phyloP scores from a whole-genome alignment of 1,139 yeast species.

The Saccharomycopsis hybrid region DNA sequence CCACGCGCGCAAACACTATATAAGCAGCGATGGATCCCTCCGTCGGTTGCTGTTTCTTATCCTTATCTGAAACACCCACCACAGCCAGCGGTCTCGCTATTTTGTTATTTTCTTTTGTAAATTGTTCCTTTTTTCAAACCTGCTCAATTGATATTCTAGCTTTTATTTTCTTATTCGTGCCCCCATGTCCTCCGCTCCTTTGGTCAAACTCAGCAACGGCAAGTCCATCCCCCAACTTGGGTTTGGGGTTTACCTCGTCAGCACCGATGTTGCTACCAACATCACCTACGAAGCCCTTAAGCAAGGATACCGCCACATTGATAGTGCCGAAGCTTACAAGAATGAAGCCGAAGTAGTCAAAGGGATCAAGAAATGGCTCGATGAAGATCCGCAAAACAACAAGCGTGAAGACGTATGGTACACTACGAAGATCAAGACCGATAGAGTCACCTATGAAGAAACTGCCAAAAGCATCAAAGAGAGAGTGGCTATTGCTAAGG shows the following conservation, averaged over 20 bases:
- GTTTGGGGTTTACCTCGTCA: conserved; percentile 64
- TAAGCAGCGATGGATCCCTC: too few species aligned
- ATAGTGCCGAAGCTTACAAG: conserved; percentile 75
- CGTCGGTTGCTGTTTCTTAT: too few species aligned
- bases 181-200: not conserved
- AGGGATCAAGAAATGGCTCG: conserved; percentile 58
- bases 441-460: conserved; percentile 38
- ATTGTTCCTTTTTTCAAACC: too few species aligned
- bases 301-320: conserved; percentile 67
- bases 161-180: too few species aligned
- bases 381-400: conserved; percentile 41
- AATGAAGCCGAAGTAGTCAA: conserved; percentile 70
- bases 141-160: too few species aligned
- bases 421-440: conserved; percentile 54
- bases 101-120: too few species aligned
- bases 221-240: conserved; percentile 58
- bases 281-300: conserved; percentile 62
- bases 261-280: conserved; percentile 48
- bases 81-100: too few species aligned
- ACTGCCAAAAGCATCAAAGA: conserved; percentile 38
- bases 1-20: too few species aligned
- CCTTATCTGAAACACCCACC: too few species aligned
- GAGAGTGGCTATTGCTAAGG: conserved; percentile 29
- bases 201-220: conserved; percentile 42
- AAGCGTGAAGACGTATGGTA: conserved; percentile 58